phyloP scores from a whole-genome alignment of 352 stramenopile species.

The Globisporangium sylvaticum region DNA sequence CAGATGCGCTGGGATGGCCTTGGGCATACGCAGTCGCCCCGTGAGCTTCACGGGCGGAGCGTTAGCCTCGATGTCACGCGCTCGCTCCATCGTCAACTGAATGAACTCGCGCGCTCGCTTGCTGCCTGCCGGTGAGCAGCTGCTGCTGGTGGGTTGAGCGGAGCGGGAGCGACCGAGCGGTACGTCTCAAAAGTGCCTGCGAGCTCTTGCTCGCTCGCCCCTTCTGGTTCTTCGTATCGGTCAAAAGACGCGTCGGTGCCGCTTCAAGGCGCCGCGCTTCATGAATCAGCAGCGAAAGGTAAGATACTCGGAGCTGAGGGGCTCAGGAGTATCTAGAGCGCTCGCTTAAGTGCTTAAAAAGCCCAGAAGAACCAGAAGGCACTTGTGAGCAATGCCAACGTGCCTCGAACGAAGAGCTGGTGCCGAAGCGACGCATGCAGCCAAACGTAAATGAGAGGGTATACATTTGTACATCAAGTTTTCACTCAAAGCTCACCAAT shows the following conservation, averaged over 20 bases:
- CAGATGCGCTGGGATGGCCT: conserved; percentile 14
- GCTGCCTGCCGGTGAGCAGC: conserved; percentile 8
- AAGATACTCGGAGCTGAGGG: neutral
- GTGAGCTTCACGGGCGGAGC: conserved; percentile 7
- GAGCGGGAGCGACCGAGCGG: neutral
- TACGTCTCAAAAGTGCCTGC: conserved; percentile 1
- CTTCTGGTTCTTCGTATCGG: neutral
- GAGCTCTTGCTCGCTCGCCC: neutral
- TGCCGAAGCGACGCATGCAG: conserved; percentile 3
- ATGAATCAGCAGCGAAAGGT: neutral
- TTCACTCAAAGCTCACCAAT: no score
- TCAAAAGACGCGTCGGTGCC: conserved; percentile 15
- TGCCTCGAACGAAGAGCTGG: neutral
- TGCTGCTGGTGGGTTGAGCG: neutral
- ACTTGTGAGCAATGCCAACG: neutral
- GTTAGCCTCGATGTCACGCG: neutral
- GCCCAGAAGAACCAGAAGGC: neutral
- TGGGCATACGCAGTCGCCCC: conserved; percentile 13
- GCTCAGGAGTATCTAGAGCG: neutral
- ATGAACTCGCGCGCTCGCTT: conserved; percentile 5
- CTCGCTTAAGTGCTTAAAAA: conserved; percentile 4
- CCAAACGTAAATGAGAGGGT: conserved; percentile 1
- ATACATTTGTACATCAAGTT: no score
- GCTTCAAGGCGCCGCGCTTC: conserved; percentile 18
- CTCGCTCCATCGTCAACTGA: conserved; percentile 5